phyloP scores from a whole-genome alignment of 441 rosid species.

The Erodium texanum region DNA sequence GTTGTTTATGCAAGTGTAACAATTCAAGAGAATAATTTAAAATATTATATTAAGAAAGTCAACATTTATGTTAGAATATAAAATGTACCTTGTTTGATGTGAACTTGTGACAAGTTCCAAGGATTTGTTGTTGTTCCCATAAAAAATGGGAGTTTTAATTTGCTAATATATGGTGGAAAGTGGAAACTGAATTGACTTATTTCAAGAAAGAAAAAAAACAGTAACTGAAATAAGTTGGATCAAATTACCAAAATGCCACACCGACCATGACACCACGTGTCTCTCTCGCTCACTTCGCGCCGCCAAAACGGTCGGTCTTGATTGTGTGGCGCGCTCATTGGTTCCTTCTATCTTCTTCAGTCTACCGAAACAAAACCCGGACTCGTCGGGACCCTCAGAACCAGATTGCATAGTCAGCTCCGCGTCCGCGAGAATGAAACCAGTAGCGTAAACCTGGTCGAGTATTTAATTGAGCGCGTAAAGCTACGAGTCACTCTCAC shows the following conservation, averaged over 20 bases:
- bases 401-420: conserved; percentile 3
- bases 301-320: too few species aligned
- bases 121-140: background rate
- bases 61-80: too few species aligned
- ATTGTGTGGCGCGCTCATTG: background rate
- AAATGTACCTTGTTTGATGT: too few species aligned
- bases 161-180: too few species aligned
- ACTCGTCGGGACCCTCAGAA: background rate
- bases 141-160: background rate
- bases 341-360: background rate
- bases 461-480: background rate
- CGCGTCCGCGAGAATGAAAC: background rate
- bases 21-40: too few species aligned
- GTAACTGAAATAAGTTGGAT: background rate
- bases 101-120: background rate
- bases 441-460: background rate
- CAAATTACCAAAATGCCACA: background rate
- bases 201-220: too few species aligned
- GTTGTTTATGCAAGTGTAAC: too few species aligned
- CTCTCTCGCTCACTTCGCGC: too few species aligned
- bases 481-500: background rate
- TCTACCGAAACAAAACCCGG: conserved; percentile 3
- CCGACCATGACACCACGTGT: background rate
- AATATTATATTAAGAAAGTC: too few species aligned
- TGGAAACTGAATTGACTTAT: too few species aligned